Conservation (phyloP, 768 basidiomycete genomes). For the Wakefieldia striispora region DNA sequence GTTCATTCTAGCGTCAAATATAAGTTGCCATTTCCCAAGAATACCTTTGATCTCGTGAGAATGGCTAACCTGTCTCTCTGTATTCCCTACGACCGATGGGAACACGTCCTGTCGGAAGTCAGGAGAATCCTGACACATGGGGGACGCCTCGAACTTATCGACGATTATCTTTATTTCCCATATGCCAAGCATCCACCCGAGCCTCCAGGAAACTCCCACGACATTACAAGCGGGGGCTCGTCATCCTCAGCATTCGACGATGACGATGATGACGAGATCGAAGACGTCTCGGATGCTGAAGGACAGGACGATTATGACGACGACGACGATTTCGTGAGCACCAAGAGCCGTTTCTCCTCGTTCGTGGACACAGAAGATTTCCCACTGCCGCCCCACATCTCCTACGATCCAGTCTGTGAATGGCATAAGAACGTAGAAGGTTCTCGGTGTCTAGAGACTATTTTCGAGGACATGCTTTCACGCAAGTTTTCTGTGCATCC, state of each 20-base stretch:
- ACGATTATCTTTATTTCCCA: slow-evolving; percentile 69
- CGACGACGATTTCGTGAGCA: slow-evolving; percentile 31
- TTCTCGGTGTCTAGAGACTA: slow-evolving; percentile 49
- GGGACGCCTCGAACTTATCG: slow-evolving; percentile 71
- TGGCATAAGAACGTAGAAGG: slow-evolving; percentile 42
- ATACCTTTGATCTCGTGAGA: slow-evolving; percentile 68
- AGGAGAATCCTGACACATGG: slow-evolving; percentile 57
- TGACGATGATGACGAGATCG: slow-evolving; percentile 14
- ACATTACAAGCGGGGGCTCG: not conserved
- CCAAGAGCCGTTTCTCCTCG: slow-evolving; percentile 29
- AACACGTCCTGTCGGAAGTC: slow-evolving; percentile 55
- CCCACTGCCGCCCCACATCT: slow-evolving; percentile 8
- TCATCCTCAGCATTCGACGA: slow-evolving; percentile 22
- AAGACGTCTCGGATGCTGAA: slow-evolving; percentile 21
- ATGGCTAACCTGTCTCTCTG: slow-evolving; percentile 67
- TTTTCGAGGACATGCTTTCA: slow-evolving; percentile 60
- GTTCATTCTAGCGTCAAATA: slow-evolving; percentile 44
- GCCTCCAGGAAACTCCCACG: slow-evolving; percentile 7
- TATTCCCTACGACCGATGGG: slow-evolving; percentile 62
- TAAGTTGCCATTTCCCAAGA: slow-evolving; percentile 58
- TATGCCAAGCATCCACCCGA: slow-evolving; percentile 37
- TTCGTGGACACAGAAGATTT: slow-evolving; percentile 18
- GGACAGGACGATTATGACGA: slow-evolving; percentile 27
- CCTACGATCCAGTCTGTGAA: slow-evolving; percentile 28
- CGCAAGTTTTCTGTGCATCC: slow-evolving; percentile 51